Base-by-base conservation (phyloP, 768 basidiomycete species). In the Austroboletus eburneus region DNA sequence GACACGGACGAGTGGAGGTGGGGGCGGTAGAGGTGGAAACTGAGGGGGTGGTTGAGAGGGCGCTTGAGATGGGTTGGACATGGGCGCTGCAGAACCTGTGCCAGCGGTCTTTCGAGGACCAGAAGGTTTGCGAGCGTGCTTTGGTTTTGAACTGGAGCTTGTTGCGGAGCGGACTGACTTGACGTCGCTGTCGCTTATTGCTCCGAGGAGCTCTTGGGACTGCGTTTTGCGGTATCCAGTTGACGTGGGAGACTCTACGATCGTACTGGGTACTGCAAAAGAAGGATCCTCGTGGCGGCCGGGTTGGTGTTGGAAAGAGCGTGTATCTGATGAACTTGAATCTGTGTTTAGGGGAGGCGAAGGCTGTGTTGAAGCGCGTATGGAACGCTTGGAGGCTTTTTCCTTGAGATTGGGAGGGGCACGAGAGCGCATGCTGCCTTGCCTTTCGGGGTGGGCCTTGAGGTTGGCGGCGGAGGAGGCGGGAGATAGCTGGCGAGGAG, bases 61-160 rank as follows among this genome's bases (percentile, higher is more conserved):
- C 5, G 76, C 66, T 2, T 72, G 71, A 45, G 80, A 61, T 0
- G 79, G 69, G 51, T 80, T 78, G 10, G 80, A 78, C 76, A 87
- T 85, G 38, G 81, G 76, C 24, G 83, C 67, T 16, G 83, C 80
- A 16, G 80, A 80, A 3, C 81, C 79, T 1, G 84, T 82, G 41
- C 80, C 78, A 1, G 77, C 74, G 2, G 79, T 75, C 57, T 66
- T 71, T 27, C 67, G 63, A 24, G 57, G 12, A 9, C 27, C 3
- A 3, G 63, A 58, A 7, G 51, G 43, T 25, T 42, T 61, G 17
- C 52, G 54, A 14, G 33, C 45, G 21, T 35, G 46, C 51, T 61
- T 64, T 21, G 52, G 55, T 21, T 52, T 69, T 18, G 65, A 58
- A 18, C 13, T 46, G 30, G 65, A 59, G 45, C 65, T 65, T 6